These are phyloP conservation scores for Arctium minus DNA, from an alignment of 129 eudicot species.

Conservation along the genomic window DNA sequence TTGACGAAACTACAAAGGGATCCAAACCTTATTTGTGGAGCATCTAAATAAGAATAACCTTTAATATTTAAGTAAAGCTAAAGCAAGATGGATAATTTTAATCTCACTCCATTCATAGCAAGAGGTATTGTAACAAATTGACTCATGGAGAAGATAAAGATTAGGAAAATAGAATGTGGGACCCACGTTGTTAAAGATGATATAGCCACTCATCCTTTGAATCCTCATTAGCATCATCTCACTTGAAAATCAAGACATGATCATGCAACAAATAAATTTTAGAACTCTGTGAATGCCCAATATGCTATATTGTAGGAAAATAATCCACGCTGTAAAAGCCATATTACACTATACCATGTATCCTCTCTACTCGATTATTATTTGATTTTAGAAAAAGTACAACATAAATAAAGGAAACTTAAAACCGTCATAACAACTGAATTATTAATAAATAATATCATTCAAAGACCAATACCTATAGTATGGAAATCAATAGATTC, in stretches of 20 bases:
- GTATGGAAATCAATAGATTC: conserved; percentile 73
- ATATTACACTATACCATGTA: neutral
- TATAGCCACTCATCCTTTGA: neutral
- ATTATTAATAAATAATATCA: neutral
- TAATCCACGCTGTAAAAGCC: neutral
- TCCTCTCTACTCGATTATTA: neutral
- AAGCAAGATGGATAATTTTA: neutral
- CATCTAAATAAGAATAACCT: neutral
- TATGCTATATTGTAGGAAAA: neutral
- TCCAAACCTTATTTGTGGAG: neutral
- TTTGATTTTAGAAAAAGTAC: neutral
- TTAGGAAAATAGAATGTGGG: neutral
- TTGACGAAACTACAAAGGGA: neutral
- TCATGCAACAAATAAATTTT: neutral
- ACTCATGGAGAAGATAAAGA: neutral
- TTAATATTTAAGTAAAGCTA: neutral
- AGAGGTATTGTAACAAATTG: too few species aligned
- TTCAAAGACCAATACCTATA: conserved; percentile 48
- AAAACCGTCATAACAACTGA: neutral
- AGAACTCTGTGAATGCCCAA: neutral
- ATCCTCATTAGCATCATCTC: neutral
- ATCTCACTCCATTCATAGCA: neutral
- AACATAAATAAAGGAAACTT: neutral
- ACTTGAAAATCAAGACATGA: neutral
- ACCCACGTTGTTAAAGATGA: neutral